phyloP scores from a whole-genome alignment of 2,329 filamentous ascomycete genomes.

The Coniochaeta pulveracea region DNA sequence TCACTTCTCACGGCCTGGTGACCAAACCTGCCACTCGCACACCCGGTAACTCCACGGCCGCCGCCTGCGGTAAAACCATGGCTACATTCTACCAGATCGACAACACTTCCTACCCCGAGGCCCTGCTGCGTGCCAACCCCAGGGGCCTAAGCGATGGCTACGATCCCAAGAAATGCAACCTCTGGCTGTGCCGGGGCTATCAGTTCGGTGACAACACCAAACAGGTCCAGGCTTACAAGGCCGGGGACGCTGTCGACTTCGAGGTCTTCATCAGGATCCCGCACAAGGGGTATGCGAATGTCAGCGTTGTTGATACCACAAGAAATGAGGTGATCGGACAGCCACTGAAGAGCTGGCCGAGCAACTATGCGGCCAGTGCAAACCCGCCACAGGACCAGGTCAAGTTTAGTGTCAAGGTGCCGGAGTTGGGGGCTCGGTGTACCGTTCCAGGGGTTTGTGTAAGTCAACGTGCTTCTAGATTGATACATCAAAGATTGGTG shows the following conservation, averaged over 20 bases:
- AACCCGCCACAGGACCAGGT: constrained; percentile 18
- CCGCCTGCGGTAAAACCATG: constrained; percentile 18
- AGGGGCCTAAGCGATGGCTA: constrained; percentile 13
- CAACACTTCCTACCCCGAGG: constrained; percentile 22
- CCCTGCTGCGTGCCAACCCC: constrained; percentile 15
- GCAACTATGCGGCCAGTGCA: constrained; percentile 15
- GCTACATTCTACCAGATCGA: constrained; percentile 18
- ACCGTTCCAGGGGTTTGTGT: constrained; percentile 16
- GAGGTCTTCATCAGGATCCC: constrained; percentile 31
- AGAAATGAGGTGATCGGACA: constrained; percentile 34
- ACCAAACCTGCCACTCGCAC: constrained; percentile 13
- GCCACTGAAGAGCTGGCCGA: constrained; percentile 19
- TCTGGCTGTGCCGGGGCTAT: constrained; percentile 27
- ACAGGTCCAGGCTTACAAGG: constrained; percentile 23
- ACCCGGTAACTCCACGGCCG: constrained; percentile 15
- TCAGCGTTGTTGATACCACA: constrained; percentile 33
- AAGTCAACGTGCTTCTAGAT: constrained; percentile 7
- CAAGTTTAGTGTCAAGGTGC: constrained; percentile 18
- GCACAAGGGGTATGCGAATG: constrained; percentile 34
- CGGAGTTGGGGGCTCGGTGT: constrained; percentile 16
- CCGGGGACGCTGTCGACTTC: constrained; percentile 30
- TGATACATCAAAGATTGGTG: background rate
- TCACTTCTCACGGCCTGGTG: constrained; percentile 16
- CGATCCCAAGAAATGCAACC: constrained; percentile 19
- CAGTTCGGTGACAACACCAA: constrained; percentile 26